Evolutionary conservation across 495 filamentous ascomycete genomes (phyloP), one percentile per base, ranked within the genome.

Genomic region (Polyplosphaeria fusca): DNA sequence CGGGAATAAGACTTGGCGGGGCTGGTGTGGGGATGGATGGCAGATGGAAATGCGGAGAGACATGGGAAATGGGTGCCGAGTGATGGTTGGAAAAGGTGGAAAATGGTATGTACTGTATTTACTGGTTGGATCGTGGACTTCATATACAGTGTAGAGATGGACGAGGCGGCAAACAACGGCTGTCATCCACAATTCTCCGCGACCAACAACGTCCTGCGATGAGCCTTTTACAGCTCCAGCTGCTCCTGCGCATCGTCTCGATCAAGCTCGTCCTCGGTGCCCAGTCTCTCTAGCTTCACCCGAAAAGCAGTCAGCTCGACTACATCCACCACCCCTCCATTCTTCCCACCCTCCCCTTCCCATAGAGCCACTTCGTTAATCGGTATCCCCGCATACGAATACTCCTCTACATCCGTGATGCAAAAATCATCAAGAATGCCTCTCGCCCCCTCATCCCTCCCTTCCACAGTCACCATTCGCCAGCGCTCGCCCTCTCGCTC

Each of bases 281-380:
- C 38, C 7, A 22, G 20, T 22, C 55, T 26, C 19, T 22, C 16
- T 13, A 60, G 23, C 14, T 40, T 60, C 1, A 58, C 60, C 41
- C 57, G 55, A 43, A 63, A 72, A 20, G 52, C 70, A n/a, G 66
- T 43, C 25, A 72, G 42, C 49, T 67, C 64, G 2, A 69, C 38
- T 4, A 38, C 45, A 2, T 63, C 50, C 14, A 64, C 11, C 2
- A 5, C 40, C 5, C 25, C 40, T 14, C 45, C 55, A 23, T 51
- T 12, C 2, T 2, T 35, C 7, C 24, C 38, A 9, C 42, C 55
- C 23, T 51, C 53, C 2, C 60, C 63, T 19, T 49, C 51, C 64
- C 65, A 70, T 26, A 73, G 66, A 1, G 69, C 63, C 14, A 71
- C 18, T 47, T 73, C 69, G 45, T 67, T 70, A 11, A 71, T 32